A percentile compares a stretch with the other conserved stretches of the same genome.
Evolutionary conservation across 1,284 basidiomycete species (phyloP).

Genomic region (Bondarzewia mesenterica): DNA sequence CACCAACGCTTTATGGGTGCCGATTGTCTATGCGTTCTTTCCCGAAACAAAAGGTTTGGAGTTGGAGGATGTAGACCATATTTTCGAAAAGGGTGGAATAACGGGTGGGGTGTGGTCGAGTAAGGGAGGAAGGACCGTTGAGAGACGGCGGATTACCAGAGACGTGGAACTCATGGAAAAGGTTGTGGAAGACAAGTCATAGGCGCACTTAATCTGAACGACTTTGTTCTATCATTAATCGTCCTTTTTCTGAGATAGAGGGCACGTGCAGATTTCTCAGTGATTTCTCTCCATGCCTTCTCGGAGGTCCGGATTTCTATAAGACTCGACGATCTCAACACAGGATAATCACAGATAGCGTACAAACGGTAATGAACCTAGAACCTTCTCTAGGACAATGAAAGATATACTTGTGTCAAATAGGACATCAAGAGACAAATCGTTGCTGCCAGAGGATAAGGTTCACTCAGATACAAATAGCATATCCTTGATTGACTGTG

Average conservation of each 20-base stretch:
- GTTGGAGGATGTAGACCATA: conserved; percentile 35
- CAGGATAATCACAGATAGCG: not conserved
- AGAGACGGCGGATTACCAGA: conserved; percentile 11
- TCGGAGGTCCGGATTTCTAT: not conserved
- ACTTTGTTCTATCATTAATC: too few relatives aligned
- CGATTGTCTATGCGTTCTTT: conserved; percentile 37
- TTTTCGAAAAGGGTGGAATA: conserved; percentile 34
- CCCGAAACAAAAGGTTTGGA: conserved; percentile 36
- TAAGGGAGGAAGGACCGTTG: conserved; percentile 17
- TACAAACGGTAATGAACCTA: not conserved
- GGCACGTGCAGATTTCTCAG: too few relatives aligned
- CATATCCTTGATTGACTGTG: not conserved
- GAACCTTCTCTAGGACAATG: too few relatives aligned
- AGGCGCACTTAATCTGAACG: too few relatives aligned
- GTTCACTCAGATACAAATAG: not conserved
- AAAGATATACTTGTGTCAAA: too few relatives aligned
- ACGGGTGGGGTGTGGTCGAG: conserved; percentile 32
- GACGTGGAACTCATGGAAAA: conserved; percentile 14
- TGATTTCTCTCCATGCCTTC: not conserved
- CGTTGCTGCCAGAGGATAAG: too few relatives aligned
- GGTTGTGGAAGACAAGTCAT: not conserved
- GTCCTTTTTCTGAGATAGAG: too few relatives aligned
- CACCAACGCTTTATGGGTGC: conserved; percentile 37
- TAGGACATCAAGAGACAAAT: too few relatives aligned
- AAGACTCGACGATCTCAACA: not conserved